These are phyloP conservation scores for Panellus pusillus DNA, from an alignment of 768 basidiomycete species.

Conservation along the genomic window DNA sequence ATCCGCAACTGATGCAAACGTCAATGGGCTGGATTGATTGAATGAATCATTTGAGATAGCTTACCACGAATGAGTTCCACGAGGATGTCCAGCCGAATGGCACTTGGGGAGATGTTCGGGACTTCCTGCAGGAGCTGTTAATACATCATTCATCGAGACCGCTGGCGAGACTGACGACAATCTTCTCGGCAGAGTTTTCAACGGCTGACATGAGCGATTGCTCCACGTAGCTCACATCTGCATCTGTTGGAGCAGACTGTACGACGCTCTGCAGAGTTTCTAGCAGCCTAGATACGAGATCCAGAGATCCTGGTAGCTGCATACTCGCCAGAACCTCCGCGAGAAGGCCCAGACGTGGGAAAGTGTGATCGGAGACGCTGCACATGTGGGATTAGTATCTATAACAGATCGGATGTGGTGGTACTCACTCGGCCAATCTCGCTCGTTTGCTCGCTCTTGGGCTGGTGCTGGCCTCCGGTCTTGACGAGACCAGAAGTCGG, in stretches of 20 bases:
- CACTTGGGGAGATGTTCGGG: constrained; percentile 51
- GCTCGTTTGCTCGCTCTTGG: constrained; percentile 64
- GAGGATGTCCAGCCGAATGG: constrained; percentile 79
- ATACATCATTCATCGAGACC: neutral
- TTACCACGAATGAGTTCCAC: constrained; percentile 84
- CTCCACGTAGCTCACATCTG: constrained; percentile 76
- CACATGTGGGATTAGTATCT: neutral
- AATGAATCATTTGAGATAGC: constrained; percentile 17
- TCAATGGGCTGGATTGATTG: neutral
- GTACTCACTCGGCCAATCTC: constrained; percentile 56
- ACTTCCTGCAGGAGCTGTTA: constrained; percentile 41
- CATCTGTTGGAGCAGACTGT: constrained; percentile 51
- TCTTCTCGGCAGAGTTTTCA: constrained; percentile 58
- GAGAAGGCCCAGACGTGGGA: constrained; percentile 56
- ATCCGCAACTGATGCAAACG: constrained; percentile 59
- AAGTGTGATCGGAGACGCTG: constrained; percentile 36
- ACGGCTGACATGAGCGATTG: constrained; percentile 85
- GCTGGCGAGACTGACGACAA: constrained; percentile 43
- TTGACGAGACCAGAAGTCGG: constrained; percentile 50
- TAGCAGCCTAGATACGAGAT: constrained; percentile 70
- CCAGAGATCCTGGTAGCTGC: constrained; percentile 64
- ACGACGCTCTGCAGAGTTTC: constrained; percentile 70
- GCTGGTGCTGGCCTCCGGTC: constrained; percentile 40
- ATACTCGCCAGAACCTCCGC: constrained; percentile 71
- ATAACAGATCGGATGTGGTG: neutral